Evolutionary conservation across 306 rosid species (phyloP).

Genomic region (Pueraria montana): DNA sequence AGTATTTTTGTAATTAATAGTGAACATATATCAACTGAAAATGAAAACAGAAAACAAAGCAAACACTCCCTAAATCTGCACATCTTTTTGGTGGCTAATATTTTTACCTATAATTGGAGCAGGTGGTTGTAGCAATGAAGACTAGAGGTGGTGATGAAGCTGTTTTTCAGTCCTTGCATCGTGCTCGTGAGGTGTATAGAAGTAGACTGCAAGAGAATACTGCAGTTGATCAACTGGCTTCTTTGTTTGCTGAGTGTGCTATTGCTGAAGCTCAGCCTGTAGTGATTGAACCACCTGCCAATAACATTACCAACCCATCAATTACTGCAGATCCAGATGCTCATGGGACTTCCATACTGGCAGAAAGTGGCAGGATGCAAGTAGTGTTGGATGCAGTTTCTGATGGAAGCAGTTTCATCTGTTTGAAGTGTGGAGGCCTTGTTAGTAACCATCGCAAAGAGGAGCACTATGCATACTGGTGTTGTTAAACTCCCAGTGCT

Average conservation of each 20-base stretch:
- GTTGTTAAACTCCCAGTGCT: conserved; percentile 62
- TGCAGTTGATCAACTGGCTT: conserved; percentile 86
- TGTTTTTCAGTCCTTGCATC: conserved; percentile 77
- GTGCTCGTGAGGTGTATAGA: conserved; percentile 86
- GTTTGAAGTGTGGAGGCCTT: conserved; percentile 96
- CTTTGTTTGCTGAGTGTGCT: conserved; percentile 96
- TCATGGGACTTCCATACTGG: conserved; percentile 77
- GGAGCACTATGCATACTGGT: conserved; percentile 91
- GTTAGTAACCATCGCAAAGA: conserved; percentile 91
- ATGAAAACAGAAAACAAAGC: background rate
- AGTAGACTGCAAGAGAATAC: conserved; percentile 74
- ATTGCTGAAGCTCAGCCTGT: conserved; percentile 87
- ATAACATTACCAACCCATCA: conserved; percentile 38
- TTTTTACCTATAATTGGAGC: conserved; percentile 44
- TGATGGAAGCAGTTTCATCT: conserved; percentile 96
- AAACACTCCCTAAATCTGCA: background rate
- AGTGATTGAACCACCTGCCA: conserved; percentile 51
- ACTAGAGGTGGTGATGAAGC: conserved; percentile 89
- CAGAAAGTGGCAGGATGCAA: conserved; percentile 91
- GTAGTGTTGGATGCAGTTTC: conserved; percentile 91
- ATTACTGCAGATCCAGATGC: conserved; percentile 54
- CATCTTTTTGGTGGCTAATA: conserved; percentile 33
- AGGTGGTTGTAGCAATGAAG: conserved; percentile 85
- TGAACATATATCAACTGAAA: background rate
- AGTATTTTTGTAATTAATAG: background rate